Evolutionary conservation across 140 eudicot species (phyloP), one percentile per base, ranked within the genome.

Genomic region (Bidens hawaiensis): DNA sequence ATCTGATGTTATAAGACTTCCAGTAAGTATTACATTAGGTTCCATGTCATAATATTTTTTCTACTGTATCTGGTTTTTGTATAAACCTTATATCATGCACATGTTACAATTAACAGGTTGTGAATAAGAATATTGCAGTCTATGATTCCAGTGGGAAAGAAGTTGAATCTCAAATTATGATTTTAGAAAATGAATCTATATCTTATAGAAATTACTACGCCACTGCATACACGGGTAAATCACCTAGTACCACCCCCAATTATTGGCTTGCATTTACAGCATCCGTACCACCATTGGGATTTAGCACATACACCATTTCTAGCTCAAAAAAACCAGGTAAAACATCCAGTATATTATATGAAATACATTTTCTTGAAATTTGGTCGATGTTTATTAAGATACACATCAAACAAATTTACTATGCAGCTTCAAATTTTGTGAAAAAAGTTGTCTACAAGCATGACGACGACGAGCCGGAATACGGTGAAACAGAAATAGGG

Each of bases 181-280:
- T 95, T 11, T 31, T 93, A 60, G 75, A 81, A 62, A 78, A 80
- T 64, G 93, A 73, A 33, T 76, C 96, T n/a, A 65, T 93, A 51
- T 63, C 79, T 30, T 19, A 68, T 60, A 82, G 96, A 61, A 83
- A 79, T 48, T 85, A 75, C 79, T 75, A 80, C 63, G 68, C 84
- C 13, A 74, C 77, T 57, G 95, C 95, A 73, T 78, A 93, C 56
- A 60, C 72, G 65, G 99, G 99, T 45, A 68, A 72, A 74, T 30
- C 85, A 48, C 81, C 88, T 46, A 74, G 79, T 40, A 65, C 61
- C 6, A 67, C 77, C 34, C 95, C 96, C 56, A 79, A 71, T 67
- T 85, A 78, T 60, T 80, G 85, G 76, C 95, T 93, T 72, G 96
- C 94, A 28, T 93, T 93, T 71, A 77, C 81, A 47, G 99, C 94